Evolutionary conservation across 169 alveolate species (phyloP).

Genomic region (Blepharisma undulans): DNA sequence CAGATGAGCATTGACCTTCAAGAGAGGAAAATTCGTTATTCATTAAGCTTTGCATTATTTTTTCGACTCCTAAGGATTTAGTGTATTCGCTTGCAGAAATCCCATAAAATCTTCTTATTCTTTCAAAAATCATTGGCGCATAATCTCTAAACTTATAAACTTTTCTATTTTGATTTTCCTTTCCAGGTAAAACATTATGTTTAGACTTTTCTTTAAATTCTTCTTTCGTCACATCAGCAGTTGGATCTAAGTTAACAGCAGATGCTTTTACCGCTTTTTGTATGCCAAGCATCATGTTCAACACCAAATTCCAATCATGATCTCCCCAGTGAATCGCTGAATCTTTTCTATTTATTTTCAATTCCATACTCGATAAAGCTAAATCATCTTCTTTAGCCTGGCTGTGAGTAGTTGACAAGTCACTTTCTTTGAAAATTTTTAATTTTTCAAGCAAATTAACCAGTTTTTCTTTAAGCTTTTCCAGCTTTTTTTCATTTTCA

Average conservation of each 20-base stretch:
- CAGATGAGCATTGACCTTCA: constrained; percentile 81
- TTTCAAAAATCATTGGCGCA: constrained; percentile 80
- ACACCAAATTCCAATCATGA: constrained; percentile 13
- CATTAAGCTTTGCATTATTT: constrained; percentile 75
- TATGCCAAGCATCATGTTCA: constrained; percentile 10
- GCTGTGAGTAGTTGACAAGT: background rate
- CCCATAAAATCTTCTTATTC: constrained; percentile 70
- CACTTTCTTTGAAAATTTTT: background rate
- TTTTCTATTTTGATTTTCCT: constrained; percentile 41
- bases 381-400: background rate
- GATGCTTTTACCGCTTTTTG: background rate
- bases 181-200: constrained; percentile 11
- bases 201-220: background rate
- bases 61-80: constrained; percentile 83
- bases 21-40: constrained; percentile 77
- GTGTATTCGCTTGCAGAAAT: constrained; percentile 77
- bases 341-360: background rate
- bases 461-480: background rate
- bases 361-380: background rate
- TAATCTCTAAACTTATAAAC: constrained; percentile 76
- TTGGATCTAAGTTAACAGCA: background rate
- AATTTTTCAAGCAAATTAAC: background rate
- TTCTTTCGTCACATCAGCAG: background rate
- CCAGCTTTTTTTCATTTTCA: background rate
- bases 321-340: constrained; percentile 2